Percentiles rank a stretch among this genome's conserved stretches.
These are phyloP conservation scores for Kappamyces sp. DNA, from an alignment of 192 early-diverging fungal species.

Conservation along the genomic window DNA sequence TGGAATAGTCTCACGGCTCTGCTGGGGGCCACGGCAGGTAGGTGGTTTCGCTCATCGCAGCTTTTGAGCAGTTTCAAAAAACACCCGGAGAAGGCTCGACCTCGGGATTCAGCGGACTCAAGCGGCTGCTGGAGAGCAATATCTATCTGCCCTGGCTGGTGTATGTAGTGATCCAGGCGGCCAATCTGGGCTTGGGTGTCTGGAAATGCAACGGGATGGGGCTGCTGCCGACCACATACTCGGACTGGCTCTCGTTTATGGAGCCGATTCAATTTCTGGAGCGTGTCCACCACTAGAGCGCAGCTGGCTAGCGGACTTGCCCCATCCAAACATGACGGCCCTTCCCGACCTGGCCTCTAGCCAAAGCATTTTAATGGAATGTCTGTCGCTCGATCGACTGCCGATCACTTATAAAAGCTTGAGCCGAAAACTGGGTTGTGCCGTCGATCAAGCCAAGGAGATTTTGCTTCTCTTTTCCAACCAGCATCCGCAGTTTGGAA, in stretches of 20 bases:
- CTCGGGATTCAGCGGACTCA: neutral
- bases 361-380: neutral
- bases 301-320: no score
- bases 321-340: no score
- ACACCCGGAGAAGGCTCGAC: constrained; percentile 14
- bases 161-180: constrained; percentile 77
- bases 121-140: constrained; percentile 2
- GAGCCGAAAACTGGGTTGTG: neutral
- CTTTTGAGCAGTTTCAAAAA: constrained; percentile 1
- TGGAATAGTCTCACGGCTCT: constrained; percentile 77
- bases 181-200: constrained; percentile 75
- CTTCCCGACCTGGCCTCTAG: no score
- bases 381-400: neutral
- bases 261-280: neutral
- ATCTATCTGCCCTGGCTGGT: constrained; percentile 74
- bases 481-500: neutral
- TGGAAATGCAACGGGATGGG: constrained; percentile 94
- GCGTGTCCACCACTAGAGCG: no score
- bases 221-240: constrained; percentile 82
- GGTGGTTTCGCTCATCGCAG: neutral
- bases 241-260: constrained; percentile 95
- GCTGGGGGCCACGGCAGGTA: constrained; percentile 61
- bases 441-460: constrained; percentile 1
- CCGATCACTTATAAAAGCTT: constrained; percentile 8
- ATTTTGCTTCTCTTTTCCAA: constrained; percentile 3